Evolutionary conservation across 495 filamentous ascomycete species (phyloP).

Genomic region (Aspergillus saccharolyticus): DNA sequence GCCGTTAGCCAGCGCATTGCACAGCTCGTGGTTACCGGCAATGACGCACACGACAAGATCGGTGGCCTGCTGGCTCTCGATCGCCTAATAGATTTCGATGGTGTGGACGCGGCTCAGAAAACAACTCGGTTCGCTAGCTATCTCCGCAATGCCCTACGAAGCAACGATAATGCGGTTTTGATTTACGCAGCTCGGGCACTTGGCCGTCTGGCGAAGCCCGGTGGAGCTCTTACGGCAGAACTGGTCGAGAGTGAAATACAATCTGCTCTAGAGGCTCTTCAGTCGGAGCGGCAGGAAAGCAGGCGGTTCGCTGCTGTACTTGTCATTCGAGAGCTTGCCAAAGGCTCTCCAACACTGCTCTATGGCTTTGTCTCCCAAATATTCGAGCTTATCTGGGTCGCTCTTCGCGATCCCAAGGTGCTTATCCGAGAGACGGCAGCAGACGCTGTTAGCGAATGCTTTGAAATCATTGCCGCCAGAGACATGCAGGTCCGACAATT

Average conservation of each 20-base stretch:
- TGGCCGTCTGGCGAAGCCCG: slow-evolving; percentile 83
- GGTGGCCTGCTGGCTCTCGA: slow-evolving; percentile 91
- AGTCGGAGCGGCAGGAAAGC: slow-evolving; percentile 89
- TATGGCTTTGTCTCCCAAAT: slow-evolving; percentile 87
- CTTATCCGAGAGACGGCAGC: slow-evolving; percentile 88
- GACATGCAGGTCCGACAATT: slow-evolving; percentile 77
- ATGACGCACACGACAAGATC: slow-evolving; percentile 79
- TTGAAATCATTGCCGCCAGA: slow-evolving; percentile 86
- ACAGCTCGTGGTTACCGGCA: slow-evolving; percentile 67
- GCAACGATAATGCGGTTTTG: slow-evolving; percentile 84
- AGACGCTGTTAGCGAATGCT: slow-evolving; percentile 85
- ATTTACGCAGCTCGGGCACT: slow-evolving; percentile 80
- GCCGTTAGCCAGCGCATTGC: slow-evolving; percentile 71
- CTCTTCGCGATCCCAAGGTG: slow-evolving; percentile 79
- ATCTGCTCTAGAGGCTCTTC: slow-evolving; percentile 89
- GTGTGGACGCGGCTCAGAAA: slow-evolving; percentile 89
- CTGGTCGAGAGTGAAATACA: slow-evolving; percentile 96
- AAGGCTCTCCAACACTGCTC: slow-evolving; percentile 86
- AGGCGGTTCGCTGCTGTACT: slow-evolving; percentile 88
- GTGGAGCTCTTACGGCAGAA: slow-evolving; percentile 91
- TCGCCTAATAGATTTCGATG: slow-evolving; percentile 89
- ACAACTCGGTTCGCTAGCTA: slow-evolving; percentile 89
- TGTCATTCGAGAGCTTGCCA: slow-evolving; percentile 80
- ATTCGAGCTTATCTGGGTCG: slow-evolving; percentile 93
- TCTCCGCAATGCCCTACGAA: slow-evolving; percentile 79